These are phyloP conservation scores for Verticillium nonalfalfae DNA, from an alignment of 2,329 filamentous ascomycete genomes.

Conservation along the genomic window DNA sequence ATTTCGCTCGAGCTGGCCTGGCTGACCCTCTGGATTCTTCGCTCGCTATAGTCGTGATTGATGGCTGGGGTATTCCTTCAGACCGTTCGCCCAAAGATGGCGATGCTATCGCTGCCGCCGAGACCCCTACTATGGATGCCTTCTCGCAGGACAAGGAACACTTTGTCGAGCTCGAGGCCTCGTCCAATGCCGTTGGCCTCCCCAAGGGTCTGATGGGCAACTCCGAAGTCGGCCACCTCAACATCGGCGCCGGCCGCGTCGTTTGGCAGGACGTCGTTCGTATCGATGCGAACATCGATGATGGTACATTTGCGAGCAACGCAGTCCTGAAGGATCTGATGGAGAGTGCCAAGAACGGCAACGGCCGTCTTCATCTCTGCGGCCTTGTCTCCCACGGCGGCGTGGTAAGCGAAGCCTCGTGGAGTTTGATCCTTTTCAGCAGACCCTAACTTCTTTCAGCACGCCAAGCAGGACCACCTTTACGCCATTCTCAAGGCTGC, in stretches of 20 bases:
- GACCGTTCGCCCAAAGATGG: conserved; percentile 77
- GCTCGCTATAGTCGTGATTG: conserved; percentile 78
- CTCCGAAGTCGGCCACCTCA: conserved; percentile 96
- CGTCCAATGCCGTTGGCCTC: conserved; percentile 89
- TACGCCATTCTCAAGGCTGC: conserved; percentile 82
- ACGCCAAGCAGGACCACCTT: conserved; percentile 92
- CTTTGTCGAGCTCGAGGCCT: conserved; percentile 90
- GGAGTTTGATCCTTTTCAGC: not conserved
- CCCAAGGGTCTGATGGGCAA: conserved; percentile 98
- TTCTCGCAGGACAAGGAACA: conserved; percentile 79
- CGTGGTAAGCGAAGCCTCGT: conserved; percentile 50
- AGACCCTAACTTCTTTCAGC: conserved; percentile 33
- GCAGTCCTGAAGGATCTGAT: conserved; percentile 73
- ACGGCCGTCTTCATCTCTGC: conserved; percentile 85
- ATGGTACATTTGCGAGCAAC: conserved; percentile 69
- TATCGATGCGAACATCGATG: conserved; percentile 90
- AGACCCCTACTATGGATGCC: conserved; percentile 92
- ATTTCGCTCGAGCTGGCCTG: conserved; percentile 51
- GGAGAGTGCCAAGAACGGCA: conserved; percentile 74
- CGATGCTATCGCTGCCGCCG: conserved; percentile 89
- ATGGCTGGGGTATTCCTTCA: conserved; percentile 91
- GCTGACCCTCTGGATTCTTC: conserved; percentile 52
- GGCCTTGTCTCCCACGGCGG: conserved; percentile 93
- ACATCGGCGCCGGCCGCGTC: conserved; percentile 94
- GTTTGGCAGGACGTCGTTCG: conserved; percentile 98